These are phyloP conservation scores for Penicillium sp. DNA, from an alignment of 2,329 filamentous ascomycete genomes.

Conservation along the genomic window DNA sequence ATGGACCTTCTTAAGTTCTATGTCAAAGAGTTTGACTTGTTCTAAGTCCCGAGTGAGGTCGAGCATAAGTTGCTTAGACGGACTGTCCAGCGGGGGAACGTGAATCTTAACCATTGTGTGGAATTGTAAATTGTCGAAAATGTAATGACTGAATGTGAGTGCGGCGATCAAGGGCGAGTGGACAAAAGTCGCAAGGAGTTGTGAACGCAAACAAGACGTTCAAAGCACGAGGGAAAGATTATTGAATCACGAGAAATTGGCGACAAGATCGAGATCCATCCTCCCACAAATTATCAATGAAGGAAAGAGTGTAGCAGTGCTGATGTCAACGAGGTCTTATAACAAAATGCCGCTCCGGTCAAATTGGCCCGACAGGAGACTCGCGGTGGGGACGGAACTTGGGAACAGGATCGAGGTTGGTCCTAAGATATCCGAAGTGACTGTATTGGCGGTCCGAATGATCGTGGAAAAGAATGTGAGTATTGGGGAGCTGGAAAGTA, in stretches of 20 bases:
- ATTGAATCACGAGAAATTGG: not conserved
- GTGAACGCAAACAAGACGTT: not conserved
- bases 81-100: conserved; percentile 37
- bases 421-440: not conserved
- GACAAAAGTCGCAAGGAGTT: not conserved
- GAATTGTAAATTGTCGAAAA: not conserved
- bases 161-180: not conserved
- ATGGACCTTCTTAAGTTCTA: conserved; percentile 46
- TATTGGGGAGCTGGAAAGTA: not conserved
- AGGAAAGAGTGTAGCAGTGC: not conserved
- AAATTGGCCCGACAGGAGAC: not conserved
- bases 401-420: not conserved
- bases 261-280: not conserved
- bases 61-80: conserved; percentile 41
- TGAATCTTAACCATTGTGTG: conserved; percentile 30
- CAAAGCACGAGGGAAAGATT: not conserved
- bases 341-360: not conserved
- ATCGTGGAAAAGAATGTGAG: not conserved
- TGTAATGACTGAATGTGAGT: not conserved
- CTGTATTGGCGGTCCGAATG: not conserved
- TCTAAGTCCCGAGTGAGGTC: conserved; percentile 45
- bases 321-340: not conserved
- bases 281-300: not conserved
- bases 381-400: not conserved
- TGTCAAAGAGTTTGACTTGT: conserved; percentile 42